phyloP scores from a whole-genome alignment of 2,329 filamentous ascomycete species.

The Pseudocercospora crystallina region DNA sequence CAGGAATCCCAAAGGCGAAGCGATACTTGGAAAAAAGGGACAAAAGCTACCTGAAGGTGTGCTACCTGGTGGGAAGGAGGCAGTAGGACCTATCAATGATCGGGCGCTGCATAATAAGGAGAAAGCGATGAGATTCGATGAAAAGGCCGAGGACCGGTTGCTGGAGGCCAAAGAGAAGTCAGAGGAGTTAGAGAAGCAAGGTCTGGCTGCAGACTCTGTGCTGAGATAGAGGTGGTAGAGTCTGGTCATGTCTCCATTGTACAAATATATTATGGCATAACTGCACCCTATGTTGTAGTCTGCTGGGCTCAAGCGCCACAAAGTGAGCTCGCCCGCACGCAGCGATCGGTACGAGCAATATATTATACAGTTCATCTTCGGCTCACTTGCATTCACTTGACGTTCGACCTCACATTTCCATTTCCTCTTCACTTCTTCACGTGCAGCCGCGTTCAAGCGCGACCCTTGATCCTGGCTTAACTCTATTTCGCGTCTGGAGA shows the following conservation, averaged over 20 bases:
- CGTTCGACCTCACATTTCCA: background rate
- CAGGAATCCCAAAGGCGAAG: slow-evolving; percentile 22
- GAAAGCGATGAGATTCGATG: slow-evolving; percentile 27
- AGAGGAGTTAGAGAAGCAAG: slow-evolving; percentile 23
- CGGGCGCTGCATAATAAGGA: slow-evolving; percentile 31
- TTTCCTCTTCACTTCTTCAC: slow-evolving; percentile 1
- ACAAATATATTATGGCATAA: slow-evolving; percentile 6
- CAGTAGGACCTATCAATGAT: slow-evolving; percentile 31
- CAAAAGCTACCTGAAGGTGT: slow-evolving; percentile 35
- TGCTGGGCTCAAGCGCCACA: too few relatives aligned
- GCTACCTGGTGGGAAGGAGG: slow-evolving; percentile 33
- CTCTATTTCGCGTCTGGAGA: background rate
- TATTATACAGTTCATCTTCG: background rate
- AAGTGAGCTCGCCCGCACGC: too few relatives aligned
- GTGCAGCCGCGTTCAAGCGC: slow-evolving; percentile 1
- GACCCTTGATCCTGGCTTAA: background rate
- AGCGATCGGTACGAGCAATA: background rate
- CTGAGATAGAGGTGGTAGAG: slow-evolving; percentile 11
- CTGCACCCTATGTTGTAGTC: background rate
- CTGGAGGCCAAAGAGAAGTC: slow-evolving; percentile 29
- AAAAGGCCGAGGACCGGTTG: slow-evolving; percentile 29
- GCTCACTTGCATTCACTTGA: background rate
- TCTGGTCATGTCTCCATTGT: background rate
- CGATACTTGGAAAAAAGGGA: slow-evolving; percentile 31
- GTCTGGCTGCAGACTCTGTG: slow-evolving; percentile 20